phyloP scores from a whole-genome alignment of 441 rosid species.

The Brassica balearica region DNA sequence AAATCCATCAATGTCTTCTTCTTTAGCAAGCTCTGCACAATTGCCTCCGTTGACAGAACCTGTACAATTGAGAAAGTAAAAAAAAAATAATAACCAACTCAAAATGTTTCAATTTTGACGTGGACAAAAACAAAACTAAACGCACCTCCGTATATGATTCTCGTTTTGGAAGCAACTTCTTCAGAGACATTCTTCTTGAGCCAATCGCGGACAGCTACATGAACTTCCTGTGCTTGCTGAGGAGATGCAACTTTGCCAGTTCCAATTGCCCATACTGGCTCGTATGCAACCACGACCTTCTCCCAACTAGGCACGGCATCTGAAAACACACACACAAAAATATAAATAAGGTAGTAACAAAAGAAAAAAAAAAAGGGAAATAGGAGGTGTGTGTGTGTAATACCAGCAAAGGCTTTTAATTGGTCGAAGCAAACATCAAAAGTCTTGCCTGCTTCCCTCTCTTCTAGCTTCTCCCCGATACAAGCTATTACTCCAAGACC shows the following conservation, averaged over 20 bases:
- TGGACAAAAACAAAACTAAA: neutral
- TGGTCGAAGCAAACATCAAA: conserved; percentile 93
- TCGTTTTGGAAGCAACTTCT: conserved; percentile 88
- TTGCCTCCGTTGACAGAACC: conserved; percentile 97
- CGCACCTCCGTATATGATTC: conserved; percentile 95
- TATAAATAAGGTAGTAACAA: neutral
- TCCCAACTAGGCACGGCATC: conserved; percentile 96
- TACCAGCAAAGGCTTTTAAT: conserved; percentile 88
- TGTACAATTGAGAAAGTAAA: conserved; percentile 32
- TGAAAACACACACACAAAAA: conserved; percentile 33
- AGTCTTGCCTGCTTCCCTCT: conserved; percentile 94
- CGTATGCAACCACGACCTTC: conserved; percentile 88
- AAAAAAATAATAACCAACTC: neutral
- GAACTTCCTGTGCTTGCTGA: conserved; percentile 96
- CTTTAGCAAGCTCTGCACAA: conserved; percentile 86
- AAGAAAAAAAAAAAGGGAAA: neutral
- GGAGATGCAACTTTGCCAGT: conserved; percentile 98
- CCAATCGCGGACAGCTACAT: conserved; percentile 89
- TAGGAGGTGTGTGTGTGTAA: neutral
- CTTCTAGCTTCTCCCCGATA: conserved; percentile 85
- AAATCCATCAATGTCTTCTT: conserved; percentile 97
- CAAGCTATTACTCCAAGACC: conserved; percentile 94
- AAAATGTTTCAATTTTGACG: neutral
- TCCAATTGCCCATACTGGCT: conserved; percentile 99
- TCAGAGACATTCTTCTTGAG: conserved; percentile 86